A percentile compares a stretch with the other conserved stretches of the same genome.
These are phyloP conservation scores for Phellopilus nigrolimitatus DNA, from an alignment of 1,284 basidiomycete genomes.

Conservation along the genomic window DNA sequence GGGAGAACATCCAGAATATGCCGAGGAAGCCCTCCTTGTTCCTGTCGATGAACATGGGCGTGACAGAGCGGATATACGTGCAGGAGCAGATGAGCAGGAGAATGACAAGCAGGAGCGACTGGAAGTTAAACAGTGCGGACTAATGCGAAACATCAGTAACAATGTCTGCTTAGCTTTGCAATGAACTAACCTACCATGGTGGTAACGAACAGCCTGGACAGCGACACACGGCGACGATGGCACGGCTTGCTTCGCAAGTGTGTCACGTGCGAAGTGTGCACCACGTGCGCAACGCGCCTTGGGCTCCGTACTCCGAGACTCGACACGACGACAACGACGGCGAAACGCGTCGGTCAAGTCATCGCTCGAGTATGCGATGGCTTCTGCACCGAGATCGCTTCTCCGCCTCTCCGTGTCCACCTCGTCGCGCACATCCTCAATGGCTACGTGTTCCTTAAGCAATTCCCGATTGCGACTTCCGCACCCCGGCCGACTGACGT, in stretches of 20 bases:
- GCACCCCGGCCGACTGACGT: no score
- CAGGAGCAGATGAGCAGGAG: conserved; percentile 95
- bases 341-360: no score
- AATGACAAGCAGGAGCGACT: conserved; percentile 90
- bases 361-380: not conserved
- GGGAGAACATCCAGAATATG: not conserved
- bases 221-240: no score
- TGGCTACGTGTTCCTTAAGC: no score
- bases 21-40: conserved; percentile 60
- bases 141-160: conserved; percentile 30
- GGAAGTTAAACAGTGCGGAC: conserved; percentile 98
- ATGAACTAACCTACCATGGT: not conserved
- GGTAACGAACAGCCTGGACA: no score
- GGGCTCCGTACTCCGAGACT: no score
- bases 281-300: no score
- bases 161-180: not conserved
- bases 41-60: conserved; percentile 85
- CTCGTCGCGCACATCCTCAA: not conserved
- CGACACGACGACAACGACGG: no score
- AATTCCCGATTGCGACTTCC: no score
- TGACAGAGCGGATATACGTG: conserved; percentile 89
- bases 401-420: not conserved
- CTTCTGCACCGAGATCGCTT: not conserved
- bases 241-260: no score
- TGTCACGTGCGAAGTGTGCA: no score